Conservation (phyloP, 345 rosid genomes). For the Raphanus sativus region DNA sequence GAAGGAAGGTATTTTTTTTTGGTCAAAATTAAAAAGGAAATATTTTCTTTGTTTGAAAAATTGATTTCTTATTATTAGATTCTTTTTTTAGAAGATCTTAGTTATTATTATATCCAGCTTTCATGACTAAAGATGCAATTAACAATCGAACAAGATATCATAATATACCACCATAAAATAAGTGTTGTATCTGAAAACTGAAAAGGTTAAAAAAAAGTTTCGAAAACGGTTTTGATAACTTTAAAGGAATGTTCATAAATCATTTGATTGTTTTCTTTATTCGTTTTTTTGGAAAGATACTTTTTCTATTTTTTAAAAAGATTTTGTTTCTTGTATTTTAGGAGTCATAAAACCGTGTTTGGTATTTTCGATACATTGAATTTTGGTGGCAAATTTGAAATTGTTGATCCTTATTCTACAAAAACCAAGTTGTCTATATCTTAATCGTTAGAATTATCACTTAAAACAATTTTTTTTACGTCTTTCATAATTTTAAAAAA, state of each 20-base stretch:
- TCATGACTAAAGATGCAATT: background rate
- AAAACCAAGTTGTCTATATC: background rate
- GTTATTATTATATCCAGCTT: background rate
- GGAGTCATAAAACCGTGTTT: background rate
- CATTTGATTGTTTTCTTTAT: no score
- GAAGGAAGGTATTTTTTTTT: no score
- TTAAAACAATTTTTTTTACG: no score
- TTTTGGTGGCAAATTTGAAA: background rate
- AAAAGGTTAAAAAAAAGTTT: no score
- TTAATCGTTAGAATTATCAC: no score
- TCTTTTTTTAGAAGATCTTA: background rate
- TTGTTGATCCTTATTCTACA: background rate
- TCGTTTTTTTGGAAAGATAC: no score
- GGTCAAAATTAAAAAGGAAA: no score
- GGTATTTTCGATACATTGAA: background rate
- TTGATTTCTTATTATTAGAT: background rate
- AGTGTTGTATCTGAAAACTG: background rate
- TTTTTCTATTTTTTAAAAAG: background rate
- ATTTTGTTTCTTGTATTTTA: background rate
- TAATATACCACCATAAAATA: no score
- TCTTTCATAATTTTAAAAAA: background rate
- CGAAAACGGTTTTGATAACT: background rate
- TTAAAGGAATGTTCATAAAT: background rate
- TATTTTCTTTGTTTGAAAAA: no score
- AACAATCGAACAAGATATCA: background rate